Evolutionary conservation across 495 filamentous ascomycete genomes (phyloP), one percentile per base, ranked within the genome.

Genomic region (Coniosporium apollinis): DNA sequence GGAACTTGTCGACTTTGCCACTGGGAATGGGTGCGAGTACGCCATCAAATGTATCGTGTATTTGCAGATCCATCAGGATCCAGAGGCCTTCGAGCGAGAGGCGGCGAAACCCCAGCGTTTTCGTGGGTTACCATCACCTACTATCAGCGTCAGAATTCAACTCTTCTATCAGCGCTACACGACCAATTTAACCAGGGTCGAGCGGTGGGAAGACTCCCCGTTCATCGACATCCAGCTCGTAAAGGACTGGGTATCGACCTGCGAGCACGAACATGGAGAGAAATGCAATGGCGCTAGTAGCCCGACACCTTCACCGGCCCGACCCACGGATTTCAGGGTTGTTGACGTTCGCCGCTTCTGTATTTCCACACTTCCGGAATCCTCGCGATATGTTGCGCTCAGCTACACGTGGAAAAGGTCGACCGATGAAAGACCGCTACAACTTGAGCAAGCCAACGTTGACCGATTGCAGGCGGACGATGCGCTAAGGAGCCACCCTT

Each of bases 11-110:
- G 4, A 5, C 4, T 16, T 5, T 30, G n/a, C 18, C n/a, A 13
- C 5, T 14, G 6, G n/a, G n/a, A 14, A 5, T 5, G 5, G 4
- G n/a, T 6, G 18, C 28, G 18, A 16, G 28, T n/a, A 30, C 13
- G n/a, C 28, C n/a, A 30, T 30, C n/a, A 30, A 30, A 16, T 30
- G n/a, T 30, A 13, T 30, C 18, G 6, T 30, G 18, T 30, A 13
- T 30, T 30, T 16, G n/a, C n/a, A n/a, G 28, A 30, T 13, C 5
- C 18, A 6, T 5, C 28, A 13, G 28, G n/a, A 13, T 16, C n/a
- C 28, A 30, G n/a, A 13, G n/a, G 18, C n/a, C 4, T 13, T 13
- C 18, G 6, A 16, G 28, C 13, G n/a, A 5, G 18, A n/a, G n/a
- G 28, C 28, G 4, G 4, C n/a, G 4, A 5, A 30, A 30, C n/a